These are phyloP conservation scores for Cytospora piceicola DNA, from an alignment of 2,329 filamentous ascomycete species.

Conservation along the genomic window DNA sequence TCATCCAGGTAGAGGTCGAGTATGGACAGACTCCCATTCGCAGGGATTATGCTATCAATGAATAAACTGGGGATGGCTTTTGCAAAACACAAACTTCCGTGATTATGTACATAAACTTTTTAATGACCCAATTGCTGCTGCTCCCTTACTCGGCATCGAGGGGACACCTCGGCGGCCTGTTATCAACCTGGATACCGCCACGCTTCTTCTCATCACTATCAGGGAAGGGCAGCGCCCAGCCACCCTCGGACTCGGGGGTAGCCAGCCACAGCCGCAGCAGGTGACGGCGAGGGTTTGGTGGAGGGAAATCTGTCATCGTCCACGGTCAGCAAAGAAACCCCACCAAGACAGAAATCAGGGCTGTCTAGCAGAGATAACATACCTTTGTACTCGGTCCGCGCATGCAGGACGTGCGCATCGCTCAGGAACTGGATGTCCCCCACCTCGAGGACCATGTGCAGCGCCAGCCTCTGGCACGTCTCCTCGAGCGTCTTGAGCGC, in stretches of 20 bases:
- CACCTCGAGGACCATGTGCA: slow-evolving; percentile 86
- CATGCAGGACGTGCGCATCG: slow-evolving; percentile 81
- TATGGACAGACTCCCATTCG: neutral
- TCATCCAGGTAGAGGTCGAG: no score
- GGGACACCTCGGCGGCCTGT: slow-evolving; percentile 73
- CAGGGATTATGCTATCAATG: neutral
- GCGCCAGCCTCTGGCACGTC: slow-evolving; percentile 70
- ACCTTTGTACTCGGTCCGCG: slow-evolving; percentile 76
- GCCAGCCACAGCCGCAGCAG: slow-evolving; percentile 84
- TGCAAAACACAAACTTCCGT: neutral
- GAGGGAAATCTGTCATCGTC: slow-evolving; percentile 52
- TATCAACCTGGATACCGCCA: slow-evolving; percentile 85
- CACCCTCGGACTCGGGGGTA: slow-evolving; percentile 79
- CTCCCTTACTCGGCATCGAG: slow-evolving; percentile 73
- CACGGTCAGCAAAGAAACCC: neutral
- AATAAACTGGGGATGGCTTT: no score
- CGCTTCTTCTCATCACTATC: slow-evolving; percentile 85
- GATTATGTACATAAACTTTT: neutral
- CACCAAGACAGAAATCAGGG: neutral
- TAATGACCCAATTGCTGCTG: slow-evolving; percentile 53
- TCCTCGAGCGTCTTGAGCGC: slow-evolving; percentile 74
- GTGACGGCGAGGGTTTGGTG: slow-evolving; percentile 73
- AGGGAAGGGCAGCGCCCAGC: slow-evolving; percentile 82
- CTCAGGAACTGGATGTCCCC: slow-evolving; percentile 88
- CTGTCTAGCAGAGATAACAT: slow-evolving; percentile 40